Evolutionary conservation across 345 rosid species (phyloP), one percentile per base, ranked within the genome.

Genomic region (Eucalyptus leucophloia): DNA sequence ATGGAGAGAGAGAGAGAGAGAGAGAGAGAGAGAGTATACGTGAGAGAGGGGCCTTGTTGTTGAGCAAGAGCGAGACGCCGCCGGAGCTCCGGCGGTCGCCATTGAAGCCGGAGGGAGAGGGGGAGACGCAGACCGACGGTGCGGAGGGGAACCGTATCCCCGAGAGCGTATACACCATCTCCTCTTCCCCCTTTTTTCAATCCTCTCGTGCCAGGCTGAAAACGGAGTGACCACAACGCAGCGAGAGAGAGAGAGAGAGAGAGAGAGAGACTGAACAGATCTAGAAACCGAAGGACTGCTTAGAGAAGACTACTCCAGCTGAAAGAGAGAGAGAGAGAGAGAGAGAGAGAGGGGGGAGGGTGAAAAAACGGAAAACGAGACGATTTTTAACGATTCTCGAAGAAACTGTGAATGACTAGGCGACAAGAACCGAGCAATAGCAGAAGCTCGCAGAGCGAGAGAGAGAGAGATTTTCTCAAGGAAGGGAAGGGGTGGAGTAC

Each of bases 141-240:
- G 90, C 92, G 49, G 87, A 91, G 15, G 95, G 92, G 72, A 95
- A 92, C 37, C 95, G 95, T 58, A 92, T 91, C 83, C 97, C 96
- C 28, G 98, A 90, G 14, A 94, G 50, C 6, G 98, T 88, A 88
- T 93, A 93, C 88, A 92, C 96, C 99, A 97, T 97, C 3, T 12
- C 80, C 49, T 9, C 67, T 9, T 49, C 40, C 34, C n/a, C 37
- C 3, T 17, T 9, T 86, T 44, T 60, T 4, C 7, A 42, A 32
- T 72, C 86, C 67, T 87, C 86, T n/a, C 87, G 85, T 3, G 47
- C 40, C 60, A 28, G 51, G 19, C 72, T 11, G 34, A 17, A 88
- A 49, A 12, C 32, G 37, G 14, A 24, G 86, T 7, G 32, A 60
- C 49, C 62, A 49, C 49, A 42, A 12, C 12, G 77, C 40, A 50